Conservation (phyloP, 1,284 basidiomycete species). For the Trichosporon asahii region DNA sequence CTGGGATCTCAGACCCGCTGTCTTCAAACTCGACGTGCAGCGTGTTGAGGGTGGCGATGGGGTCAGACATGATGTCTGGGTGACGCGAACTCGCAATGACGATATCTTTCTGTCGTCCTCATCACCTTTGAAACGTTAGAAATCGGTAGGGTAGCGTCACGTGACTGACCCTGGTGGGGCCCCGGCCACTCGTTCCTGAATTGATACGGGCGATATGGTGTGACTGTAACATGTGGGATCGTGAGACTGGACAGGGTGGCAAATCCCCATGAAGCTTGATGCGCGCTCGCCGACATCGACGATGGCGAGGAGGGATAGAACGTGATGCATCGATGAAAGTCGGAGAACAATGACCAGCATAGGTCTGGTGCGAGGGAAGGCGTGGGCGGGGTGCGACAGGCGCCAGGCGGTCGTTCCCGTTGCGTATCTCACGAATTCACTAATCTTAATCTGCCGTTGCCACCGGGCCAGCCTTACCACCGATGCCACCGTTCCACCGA, state of each 20-base stretch:
- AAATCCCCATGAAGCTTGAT: background rate
- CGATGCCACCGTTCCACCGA: background rate
- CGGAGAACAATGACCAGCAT: background rate
- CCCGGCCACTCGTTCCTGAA: background rate
- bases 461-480: conserved; percentile 1
- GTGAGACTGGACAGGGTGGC: background rate
- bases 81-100: background rate
- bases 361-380: background rate
- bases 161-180: background rate
- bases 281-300: background rate
- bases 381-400: background rate
- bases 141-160: background rate
- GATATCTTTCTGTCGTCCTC: background rate
- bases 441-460: conserved; percentile 10
- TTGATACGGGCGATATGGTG: conserved; percentile 6
- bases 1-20: conserved; percentile 15
- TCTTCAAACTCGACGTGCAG: conserved; percentile 17
- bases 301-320: background rate
- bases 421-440: conserved; percentile 9
- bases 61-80: conserved; percentile 8
- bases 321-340: background rate
- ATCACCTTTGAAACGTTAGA: background rate
- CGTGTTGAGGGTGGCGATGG: conserved; percentile 17
- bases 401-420: background rate
- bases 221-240: conserved; percentile 2